Base-by-base conservation (phyloP, 2,329 filamentous ascomycete species). In the Ceratocystis diversiconidia region DNA sequence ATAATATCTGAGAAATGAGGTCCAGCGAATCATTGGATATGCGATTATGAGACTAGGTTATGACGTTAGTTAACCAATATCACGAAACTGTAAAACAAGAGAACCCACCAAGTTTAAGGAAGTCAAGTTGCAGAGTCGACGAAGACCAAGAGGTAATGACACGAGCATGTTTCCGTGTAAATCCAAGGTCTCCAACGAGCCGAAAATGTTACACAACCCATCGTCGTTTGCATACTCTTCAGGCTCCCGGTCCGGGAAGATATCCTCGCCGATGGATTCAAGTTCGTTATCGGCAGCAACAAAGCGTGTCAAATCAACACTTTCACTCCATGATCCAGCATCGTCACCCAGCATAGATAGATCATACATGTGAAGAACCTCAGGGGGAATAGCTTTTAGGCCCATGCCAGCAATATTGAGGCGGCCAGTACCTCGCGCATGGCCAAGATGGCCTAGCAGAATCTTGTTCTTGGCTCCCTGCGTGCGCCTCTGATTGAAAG, bases 291-390 rank as follows among this genome's bases (percentile, higher is more conserved):
- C 91, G 7, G 92, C 91, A 5, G 89, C 91, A 69, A 94, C 84
- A 62, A 97, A 85, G 68, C 88, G 85, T 0, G 86, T 88, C 59
- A 97, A 76, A 72, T 97, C 92, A 10, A 97, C 90, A 67, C 88
- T 87, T 74, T 97, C 92, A 1, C 91, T 91, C 94, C 94, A 97
- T 43, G 86, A 84, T 10, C 85, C 82, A 44, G 82, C 84, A 25
- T 81, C 77, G 12, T 78, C 79, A 46, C 86, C 83, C 65, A 85
- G 80, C 1, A 82, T 80, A 64, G 91, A 85, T 19, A 89, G 79
- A 70, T 91, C 88, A 73, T 96, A 97, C 92, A 97, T 97, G 65
- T 85, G 84, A 75, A 95, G 77, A 0, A 97, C 88, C 72, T 95
- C 89, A 1, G 82, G 75, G 0, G 94, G 94, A 2, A 99, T 88